Percentiles rank a stretch among this genome's conserved stretches.
Evolutionary conservation across 352 stramenopile genomes (phyloP).

Genomic region (Globisporangium apiculatum): DNA sequence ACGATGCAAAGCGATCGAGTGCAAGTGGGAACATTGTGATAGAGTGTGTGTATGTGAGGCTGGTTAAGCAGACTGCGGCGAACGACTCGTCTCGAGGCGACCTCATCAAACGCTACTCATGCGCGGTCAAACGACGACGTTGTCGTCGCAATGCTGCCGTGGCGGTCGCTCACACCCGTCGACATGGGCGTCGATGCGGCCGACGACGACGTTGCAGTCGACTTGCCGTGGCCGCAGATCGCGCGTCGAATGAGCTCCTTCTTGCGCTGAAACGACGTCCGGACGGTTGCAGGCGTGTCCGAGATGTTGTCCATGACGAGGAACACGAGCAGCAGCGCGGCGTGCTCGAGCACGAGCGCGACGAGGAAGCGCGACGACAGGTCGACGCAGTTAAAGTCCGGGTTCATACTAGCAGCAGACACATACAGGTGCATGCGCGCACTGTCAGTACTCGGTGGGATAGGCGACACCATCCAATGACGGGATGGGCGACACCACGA

Average conservation of each 20-base stretch:
- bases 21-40: too few relatives aligned
- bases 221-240: constrained; percentile 67
- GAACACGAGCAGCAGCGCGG: constrained; percentile 66
- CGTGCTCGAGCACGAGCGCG: constrained; percentile 68
- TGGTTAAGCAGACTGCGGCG: neutral
- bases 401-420: constrained; percentile 40
- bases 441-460: too few relatives aligned
- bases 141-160: constrained; percentile 16
- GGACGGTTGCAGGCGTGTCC: constrained; percentile 63
- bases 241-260: constrained; percentile 79
- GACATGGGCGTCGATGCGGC: constrained; percentile 13
- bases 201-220: constrained; percentile 10
- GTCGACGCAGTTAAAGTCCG: constrained; percentile 72
- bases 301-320: constrained; percentile 79
- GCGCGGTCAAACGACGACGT: constrained; percentile 10
- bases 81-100: neutral
- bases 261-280: constrained; percentile 78
- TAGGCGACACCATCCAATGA: too few relatives aligned
- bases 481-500: too few relatives aligned
- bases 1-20: neutral
- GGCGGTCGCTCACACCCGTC: constrained; percentile 1
- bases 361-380: constrained; percentile 76
- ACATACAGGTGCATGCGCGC: too few relatives aligned
- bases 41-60: too few relatives aligned
- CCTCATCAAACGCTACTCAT: neutral